Evolutionary conservation across 345 rosid genomes (phyloP).

Genomic region (Eucalyptus caleyi): DNA sequence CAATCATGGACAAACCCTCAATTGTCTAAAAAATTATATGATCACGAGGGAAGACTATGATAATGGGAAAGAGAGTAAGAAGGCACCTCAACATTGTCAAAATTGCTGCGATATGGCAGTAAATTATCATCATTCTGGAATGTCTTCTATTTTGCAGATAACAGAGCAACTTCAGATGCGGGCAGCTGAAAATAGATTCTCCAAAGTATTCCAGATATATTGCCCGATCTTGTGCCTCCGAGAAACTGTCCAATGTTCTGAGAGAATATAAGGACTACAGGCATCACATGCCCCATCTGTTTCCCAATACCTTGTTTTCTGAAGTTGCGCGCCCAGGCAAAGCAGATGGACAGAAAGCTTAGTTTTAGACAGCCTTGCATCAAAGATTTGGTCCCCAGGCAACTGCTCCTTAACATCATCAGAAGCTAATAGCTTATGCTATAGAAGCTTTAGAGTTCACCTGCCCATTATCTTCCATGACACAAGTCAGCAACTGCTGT

Average conservation of each 20-base stretch:
- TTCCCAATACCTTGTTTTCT: neutral
- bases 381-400: neutral
- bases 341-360: neutral
- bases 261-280: neutral
- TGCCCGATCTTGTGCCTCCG: neutral
- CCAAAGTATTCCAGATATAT: neutral
- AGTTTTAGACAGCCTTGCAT: neutral
- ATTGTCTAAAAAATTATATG: neutral
- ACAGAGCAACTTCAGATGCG: neutral
- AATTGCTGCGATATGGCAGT: neutral
- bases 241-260: neutral
- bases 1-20: neutral
- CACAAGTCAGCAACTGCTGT: constrained; percentile 25
- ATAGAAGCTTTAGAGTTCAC: neutral
- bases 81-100: neutral
- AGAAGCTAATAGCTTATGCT: neutral
- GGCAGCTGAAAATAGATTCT: neutral
- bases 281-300: neutral
- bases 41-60: neutral
- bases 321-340: neutral
- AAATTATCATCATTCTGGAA: neutral
- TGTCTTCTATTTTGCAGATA: neutral
- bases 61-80: neutral
- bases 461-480: constrained; percentile 7
- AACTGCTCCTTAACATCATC: neutral